These are phyloP conservation scores for Castanospermum australe DNA, from an alignment of 306 rosid species.

Conservation along the genomic window DNA sequence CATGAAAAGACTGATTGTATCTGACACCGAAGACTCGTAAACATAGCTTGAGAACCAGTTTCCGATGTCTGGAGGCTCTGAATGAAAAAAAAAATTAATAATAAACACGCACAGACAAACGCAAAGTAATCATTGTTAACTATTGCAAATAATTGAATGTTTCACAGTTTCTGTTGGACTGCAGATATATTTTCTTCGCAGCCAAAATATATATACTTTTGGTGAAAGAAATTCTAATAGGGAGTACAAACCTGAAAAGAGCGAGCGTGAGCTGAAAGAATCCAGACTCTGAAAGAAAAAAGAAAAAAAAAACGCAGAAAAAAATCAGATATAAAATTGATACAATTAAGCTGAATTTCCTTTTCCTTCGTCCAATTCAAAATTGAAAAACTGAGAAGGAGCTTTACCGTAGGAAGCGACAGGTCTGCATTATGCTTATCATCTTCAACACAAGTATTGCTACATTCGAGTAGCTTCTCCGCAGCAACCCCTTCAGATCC, in stretches of 20 bases:
- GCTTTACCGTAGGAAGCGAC: constrained; percentile 39
- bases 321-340: background rate
- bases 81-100: background rate
- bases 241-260: constrained; percentile 58
- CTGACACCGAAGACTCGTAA: constrained; percentile 58
- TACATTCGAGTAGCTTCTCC: constrained; percentile 28
- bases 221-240: background rate
- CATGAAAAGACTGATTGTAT: constrained; percentile 31
- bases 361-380: background rate
- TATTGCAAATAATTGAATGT: background rate
- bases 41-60: constrained; percentile 78
- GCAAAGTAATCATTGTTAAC: background rate
- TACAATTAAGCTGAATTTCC: background rate
- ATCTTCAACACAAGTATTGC: constrained; percentile 14
- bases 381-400: constrained; percentile 5
- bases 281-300: constrained; percentile 38
- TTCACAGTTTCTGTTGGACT: background rate
- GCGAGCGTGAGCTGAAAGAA: constrained; percentile 41
- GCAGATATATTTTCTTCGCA: background rate
- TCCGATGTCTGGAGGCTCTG: constrained; percentile 75
- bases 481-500: constrained; percentile 24
- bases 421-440: constrained; percentile 25
- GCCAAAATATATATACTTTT: background rate
- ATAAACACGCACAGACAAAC: background rate
- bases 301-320: background rate